Evolutionary conservation across 139 green algal genomes (phyloP).

Genomic region (Diplosphaera chodatii): DNA sequence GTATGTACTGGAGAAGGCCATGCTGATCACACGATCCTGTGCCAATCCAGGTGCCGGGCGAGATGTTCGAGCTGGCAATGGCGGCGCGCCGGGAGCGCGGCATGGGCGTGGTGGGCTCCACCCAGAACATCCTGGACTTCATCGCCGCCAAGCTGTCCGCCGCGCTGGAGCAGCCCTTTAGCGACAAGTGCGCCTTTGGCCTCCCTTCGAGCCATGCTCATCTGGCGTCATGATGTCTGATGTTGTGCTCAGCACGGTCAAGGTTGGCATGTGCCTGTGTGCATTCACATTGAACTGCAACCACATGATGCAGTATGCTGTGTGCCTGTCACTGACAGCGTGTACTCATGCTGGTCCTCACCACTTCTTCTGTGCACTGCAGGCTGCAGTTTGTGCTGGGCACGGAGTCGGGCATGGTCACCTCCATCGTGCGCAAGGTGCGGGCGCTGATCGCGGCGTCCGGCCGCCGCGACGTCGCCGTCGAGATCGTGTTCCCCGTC

Average conservation of each 20-base stretch:
- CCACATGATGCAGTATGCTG: too few relatives aligned
- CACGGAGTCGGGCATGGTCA: slow-evolving; percentile 98
- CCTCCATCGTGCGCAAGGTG: slow-evolving; percentile 86
- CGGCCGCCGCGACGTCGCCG: slow-evolving; percentile 60
- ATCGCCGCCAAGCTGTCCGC: slow-evolving; percentile 64
- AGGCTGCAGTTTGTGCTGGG: slow-evolving; percentile 90
- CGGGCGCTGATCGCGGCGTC: slow-evolving; percentile 52
- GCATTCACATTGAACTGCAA: too few relatives aligned
- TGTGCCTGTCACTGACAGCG: too few relatives aligned
- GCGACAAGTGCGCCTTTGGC: slow-evolving; percentile 23
- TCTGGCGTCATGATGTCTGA: too few relatives aligned
- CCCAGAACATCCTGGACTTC: slow-evolving; percentile 96
- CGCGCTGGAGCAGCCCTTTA: slow-evolving; percentile 52
- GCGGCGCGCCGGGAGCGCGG: slow-evolving; percentile 62
- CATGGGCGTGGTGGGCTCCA: slow-evolving; percentile 93
- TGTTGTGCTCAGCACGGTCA: too few relatives aligned
- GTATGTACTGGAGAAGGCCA: too few relatives aligned
- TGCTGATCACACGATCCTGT: too few relatives aligned
- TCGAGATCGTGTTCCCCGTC: slow-evolving; percentile 98
- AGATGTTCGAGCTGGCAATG: slow-evolving; percentile 92
- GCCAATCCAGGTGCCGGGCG: slow-evolving; percentile 85
- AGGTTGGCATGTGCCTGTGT: too few relatives aligned
- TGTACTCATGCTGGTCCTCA: too few relatives aligned
- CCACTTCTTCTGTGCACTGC: background rate
- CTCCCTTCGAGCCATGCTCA: too few relatives aligned